phyloP scores from a whole-genome alignment of 371 early-diverging fungal genomes.

The Conidiobolus incongruus region DNA sequence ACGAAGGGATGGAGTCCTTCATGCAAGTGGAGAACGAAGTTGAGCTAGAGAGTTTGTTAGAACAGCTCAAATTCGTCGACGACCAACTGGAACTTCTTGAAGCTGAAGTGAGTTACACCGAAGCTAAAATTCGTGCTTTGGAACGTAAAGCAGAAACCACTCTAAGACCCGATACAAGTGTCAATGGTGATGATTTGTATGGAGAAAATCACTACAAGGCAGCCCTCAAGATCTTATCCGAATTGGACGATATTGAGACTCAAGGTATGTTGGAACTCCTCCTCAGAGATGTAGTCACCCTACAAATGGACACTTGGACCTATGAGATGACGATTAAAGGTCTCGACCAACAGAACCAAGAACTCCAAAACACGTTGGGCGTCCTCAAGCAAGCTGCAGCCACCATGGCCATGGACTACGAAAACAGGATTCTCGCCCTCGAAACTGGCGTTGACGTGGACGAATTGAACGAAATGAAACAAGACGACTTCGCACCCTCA shows the following conservation, averaged over 20 bases:
- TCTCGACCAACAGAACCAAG: not conserved
- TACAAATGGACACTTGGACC: not conserved
- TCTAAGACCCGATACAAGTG: not conserved
- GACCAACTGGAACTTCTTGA: not conserved
- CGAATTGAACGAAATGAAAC: too few species aligned
- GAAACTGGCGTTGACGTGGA: not conserved
- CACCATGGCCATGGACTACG: constrained; percentile 2
- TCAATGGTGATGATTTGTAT: not conserved
- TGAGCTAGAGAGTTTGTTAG: too few species aligned
- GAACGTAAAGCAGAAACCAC: not conserved
- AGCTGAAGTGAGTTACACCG: constrained; percentile 1
- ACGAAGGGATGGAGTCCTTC: too few species aligned
- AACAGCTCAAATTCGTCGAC: not conserved
- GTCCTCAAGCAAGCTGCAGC: not conserved
- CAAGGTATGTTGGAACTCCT: constrained; percentile 1
- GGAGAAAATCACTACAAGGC: constrained; percentile 2
- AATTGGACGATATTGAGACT: constrained; percentile 2
- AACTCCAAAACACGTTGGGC: not conserved
- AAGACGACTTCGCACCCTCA: too few species aligned
- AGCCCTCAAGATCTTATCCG: constrained; percentile 2
- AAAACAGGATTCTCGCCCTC: not conserved
- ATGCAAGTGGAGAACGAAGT: not conserved
- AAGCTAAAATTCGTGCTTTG: not conserved
- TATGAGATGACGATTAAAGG: not conserved
- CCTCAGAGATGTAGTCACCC: not conserved